A percentile compares a stretch with the other conserved stretches of the same genome.
Evolutionary conservation across 371 early-diverging fungal genomes (phyloP).

Genomic region (Circinella minor): DNA sequence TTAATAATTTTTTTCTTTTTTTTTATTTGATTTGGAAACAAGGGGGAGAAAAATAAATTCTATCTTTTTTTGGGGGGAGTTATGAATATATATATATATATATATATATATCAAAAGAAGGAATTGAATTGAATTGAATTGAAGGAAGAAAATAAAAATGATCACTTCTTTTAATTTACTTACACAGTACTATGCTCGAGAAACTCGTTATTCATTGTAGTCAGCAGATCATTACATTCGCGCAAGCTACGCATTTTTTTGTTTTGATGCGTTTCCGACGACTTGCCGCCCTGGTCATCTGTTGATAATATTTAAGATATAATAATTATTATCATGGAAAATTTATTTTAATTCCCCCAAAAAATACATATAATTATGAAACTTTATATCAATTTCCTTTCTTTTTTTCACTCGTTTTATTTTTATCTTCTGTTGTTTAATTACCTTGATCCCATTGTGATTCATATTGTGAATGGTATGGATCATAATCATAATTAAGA

Average conservation of each 20-base stretch:
- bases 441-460: conserved; percentile 28
- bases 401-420: too few species aligned
- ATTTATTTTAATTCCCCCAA: too few species aligned
- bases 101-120: background rate
- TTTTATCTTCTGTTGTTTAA: too few species aligned
- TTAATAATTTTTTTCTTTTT: background rate
- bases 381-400: too few species aligned
- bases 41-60: too few species aligned
- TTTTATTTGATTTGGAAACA: background rate
- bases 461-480: conserved; percentile 21
- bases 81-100: too few species aligned
- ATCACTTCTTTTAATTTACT: conserved; percentile 11
- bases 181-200: conserved; percentile 52
- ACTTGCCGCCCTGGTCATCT: conserved; percentile 10
- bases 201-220: conserved; percentile 54
- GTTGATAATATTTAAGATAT: background rate
- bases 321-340: background rate
- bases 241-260: conserved; percentile 26
- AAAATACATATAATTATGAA: background rate
- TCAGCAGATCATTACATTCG: conserved; percentile 50
- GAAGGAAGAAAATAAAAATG: background rate
- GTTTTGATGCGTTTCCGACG: conserved; percentile 16
- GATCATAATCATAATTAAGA: conserved; percentile 18
- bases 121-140: conserved; percentile 11
- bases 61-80: too few species aligned